These are phyloP conservation scores for Rhynchospora breviuscula DNA, from an alignment of 176 grass and related monocot species.

Conservation along the genomic window DNA sequence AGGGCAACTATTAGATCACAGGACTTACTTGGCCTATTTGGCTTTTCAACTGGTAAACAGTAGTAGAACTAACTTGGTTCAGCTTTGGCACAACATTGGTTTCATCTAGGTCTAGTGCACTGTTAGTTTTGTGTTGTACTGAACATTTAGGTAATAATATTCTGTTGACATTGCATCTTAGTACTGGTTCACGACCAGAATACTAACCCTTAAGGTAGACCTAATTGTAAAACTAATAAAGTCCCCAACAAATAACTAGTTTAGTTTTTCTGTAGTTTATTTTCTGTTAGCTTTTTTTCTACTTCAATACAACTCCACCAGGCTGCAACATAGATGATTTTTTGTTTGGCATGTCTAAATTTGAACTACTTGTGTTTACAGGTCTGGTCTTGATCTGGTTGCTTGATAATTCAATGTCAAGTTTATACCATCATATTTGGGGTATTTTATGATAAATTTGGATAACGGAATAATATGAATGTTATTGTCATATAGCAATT, in stretches of 20 bases:
- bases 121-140: background rate
- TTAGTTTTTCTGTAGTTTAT: background rate
- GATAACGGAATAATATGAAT: background rate
- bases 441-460: background rate
- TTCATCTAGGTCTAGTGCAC: background rate
- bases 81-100: background rate
- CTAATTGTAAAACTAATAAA: constrained; percentile 2
- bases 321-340: background rate
- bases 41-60: background rate
- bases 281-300: background rate
- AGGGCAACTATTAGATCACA: background rate
- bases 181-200: background rate
- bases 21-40: background rate
- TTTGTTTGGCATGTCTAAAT: background rate
- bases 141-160: background rate
- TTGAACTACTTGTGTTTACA: background rate
- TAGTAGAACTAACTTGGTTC: background rate
- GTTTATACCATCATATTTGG: background rate
- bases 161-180: constrained; percentile 2
- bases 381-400: background rate
- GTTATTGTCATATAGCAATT: background rate
- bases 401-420: background rate
- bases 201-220: background rate
- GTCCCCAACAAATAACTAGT: background rate
- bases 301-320: background rate